phyloP scores from a whole-genome alignment of 345 rosid species.

The Zanthoxylum bungeanum region DNA sequence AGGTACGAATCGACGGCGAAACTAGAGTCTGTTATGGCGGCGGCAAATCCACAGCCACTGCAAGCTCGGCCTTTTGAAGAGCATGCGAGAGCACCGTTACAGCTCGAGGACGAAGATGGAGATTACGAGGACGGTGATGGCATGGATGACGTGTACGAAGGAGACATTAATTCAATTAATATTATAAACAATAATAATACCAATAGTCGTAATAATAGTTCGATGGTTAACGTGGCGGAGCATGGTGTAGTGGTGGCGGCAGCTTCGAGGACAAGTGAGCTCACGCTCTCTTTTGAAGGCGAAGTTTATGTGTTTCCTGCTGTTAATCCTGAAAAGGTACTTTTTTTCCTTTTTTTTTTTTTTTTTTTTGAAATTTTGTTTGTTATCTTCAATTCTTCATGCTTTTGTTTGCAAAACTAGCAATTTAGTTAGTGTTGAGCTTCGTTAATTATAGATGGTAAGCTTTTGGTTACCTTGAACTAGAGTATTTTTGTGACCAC shows the following conservation, averaged over 20 bases:
- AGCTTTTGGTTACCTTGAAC: background rate
- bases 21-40: constrained; percentile 34
- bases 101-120: constrained; percentile 45
- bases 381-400: background rate
- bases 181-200: background rate
- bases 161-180: constrained; percentile 36
- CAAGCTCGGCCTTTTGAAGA: constrained; percentile 45
- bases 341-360: background rate
- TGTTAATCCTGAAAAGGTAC: constrained; percentile 60
- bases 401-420: background rate
- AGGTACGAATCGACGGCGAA: constrained; percentile 6
- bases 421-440: background rate
- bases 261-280: constrained; percentile 62
- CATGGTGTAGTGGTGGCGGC: constrained; percentile 29
- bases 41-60: constrained; percentile 54
- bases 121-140: constrained; percentile 42
- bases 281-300: constrained; percentile 72
- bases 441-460: background rate
- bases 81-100: constrained; percentile 27
- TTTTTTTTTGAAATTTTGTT: background rate
- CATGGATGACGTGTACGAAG: constrained; percentile 45
- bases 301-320: constrained; percentile 72
- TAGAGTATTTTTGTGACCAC: background rate
- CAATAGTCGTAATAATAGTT: background rate
- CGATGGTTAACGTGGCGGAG: constrained; percentile 30